These are phyloP conservation scores for Apostasia shenzhenica DNA, from an alignment of 106 monocot species.

Conservation along the genomic window DNA sequence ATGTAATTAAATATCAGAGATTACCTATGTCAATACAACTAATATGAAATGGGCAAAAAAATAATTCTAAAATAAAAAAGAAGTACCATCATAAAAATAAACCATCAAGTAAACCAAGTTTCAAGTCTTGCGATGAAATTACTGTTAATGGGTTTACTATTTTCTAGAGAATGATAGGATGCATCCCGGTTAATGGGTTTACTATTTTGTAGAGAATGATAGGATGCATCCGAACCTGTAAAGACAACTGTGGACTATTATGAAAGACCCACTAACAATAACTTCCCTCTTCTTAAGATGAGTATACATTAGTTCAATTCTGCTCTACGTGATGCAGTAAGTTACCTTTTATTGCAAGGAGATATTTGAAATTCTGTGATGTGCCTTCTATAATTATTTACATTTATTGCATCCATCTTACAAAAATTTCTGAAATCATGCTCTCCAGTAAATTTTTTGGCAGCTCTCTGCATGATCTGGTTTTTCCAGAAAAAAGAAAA, in stretches of 20 bases:
- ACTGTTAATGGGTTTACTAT: neutral
- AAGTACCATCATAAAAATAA: neutral
- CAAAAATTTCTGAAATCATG: constrained; percentile 98
- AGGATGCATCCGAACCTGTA: neutral
- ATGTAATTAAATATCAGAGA: no score
- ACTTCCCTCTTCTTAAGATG: no score
- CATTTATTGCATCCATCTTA: constrained; percentile 99
- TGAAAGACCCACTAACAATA: no score
- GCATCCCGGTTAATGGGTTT: neutral
- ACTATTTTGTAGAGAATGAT: neutral
- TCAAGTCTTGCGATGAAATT: neutral
- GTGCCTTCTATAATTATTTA: constrained; percentile 62
- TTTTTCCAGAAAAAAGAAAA: constrained; percentile 14
- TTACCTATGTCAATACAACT: no score
- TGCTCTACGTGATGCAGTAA: neutral
- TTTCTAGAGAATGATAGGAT: neutral
- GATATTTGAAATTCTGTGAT: constrained; percentile 58
- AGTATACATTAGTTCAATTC: no score
- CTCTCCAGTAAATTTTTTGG: constrained; percentile 67
- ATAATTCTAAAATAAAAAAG: no score
- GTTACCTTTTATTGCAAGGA: constrained; percentile 48
- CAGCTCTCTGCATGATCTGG: constrained; percentile 82
- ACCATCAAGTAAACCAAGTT: neutral
- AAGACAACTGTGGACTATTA: no score
- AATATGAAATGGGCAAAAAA: no score